Percentiles rank a stretch among this genome's conserved stretches.
Evolutionary conservation across 1,284 basidiomycete genomes (phyloP).

Genomic region (Pisolithus thermaeus): DNA sequence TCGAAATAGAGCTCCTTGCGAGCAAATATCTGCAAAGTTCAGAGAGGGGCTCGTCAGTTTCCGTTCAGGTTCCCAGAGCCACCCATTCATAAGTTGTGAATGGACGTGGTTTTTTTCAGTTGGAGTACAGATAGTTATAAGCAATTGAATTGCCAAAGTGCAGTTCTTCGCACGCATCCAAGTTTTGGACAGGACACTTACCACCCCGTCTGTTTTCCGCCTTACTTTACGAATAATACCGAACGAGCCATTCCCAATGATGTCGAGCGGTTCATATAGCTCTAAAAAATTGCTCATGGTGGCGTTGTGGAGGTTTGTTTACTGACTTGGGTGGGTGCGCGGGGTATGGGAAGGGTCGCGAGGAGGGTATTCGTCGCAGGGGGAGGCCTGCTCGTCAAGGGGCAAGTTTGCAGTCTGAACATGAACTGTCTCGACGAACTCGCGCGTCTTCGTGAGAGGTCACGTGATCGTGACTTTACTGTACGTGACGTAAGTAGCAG

Average conservation of each 20-base stretch:
- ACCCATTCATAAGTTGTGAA: background rate
- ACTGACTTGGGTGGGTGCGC: too few species aligned
- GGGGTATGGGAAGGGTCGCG: too few species aligned
- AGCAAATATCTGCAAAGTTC: slow-evolving; percentile 63
- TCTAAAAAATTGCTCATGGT: slow-evolving; percentile 49
- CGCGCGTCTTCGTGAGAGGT: too few species aligned
- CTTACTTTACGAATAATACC: slow-evolving; percentile 93
- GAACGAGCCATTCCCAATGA: slow-evolving; percentile 97
- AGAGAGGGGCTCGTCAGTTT: background rate
- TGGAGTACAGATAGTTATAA: too few species aligned
- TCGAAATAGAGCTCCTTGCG: slow-evolving; percentile 96
- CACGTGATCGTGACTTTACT: too few species aligned
- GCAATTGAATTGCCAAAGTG: too few species aligned
- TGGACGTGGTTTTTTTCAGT: too few species aligned
- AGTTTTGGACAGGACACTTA: slow-evolving; percentile 36
- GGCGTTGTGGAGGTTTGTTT: background rate
- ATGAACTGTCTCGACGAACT: too few species aligned
- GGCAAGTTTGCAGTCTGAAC: too few species aligned
- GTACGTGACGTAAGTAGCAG: too few species aligned
- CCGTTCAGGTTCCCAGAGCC: background rate
- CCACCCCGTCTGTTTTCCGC: slow-evolving; percentile 79
- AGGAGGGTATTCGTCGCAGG: too few species aligned
- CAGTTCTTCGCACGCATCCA: background rate
- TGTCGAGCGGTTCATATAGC: slow-evolving; percentile 81
- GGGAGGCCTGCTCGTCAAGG: too few species aligned